A percentile compares a stretch with the other conserved stretches of the same genome.
Evolutionary conservation across 805 yeast species (phyloP).

Genomic region (Candida loeiensis): DNA sequence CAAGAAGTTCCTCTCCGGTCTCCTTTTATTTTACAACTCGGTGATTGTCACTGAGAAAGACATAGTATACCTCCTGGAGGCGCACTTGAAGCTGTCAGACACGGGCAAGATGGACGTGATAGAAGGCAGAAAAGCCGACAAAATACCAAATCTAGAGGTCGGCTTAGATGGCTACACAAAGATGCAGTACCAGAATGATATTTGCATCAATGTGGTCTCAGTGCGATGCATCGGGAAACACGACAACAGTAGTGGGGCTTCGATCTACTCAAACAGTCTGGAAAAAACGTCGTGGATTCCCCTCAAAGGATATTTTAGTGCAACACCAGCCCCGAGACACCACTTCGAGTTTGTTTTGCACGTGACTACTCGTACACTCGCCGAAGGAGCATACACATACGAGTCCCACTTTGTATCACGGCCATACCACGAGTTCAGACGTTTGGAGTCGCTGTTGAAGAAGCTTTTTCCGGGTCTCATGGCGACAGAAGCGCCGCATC

Average conservation of each 20-base stretch:
- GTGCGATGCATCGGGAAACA: slow-evolving; percentile 36
- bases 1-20: slow-evolving; percentile 55
- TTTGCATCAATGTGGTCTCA: slow-evolving; percentile 65
- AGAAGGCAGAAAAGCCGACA: not conserved
- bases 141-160: not conserved
- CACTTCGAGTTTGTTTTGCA: slow-evolving; percentile 50
- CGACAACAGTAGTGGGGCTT: not conserved
- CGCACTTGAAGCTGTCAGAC: slow-evolving; percentile 35
- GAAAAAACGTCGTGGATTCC: slow-evolving; percentile 1
- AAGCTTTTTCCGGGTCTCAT: slow-evolving; percentile 61
- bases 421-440: slow-evolving; percentile 65
- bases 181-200: slow-evolving; percentile 49
- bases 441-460: slow-evolving; percentile 50
- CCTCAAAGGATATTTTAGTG: not conserved
- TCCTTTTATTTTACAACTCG: slow-evolving; percentile 70
- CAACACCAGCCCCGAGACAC: slow-evolving; percentile 14
- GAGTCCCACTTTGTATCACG: slow-evolving; percentile 50
- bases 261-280: not conserved
- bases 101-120: slow-evolving; percentile 35
- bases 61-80: slow-evolving; percentile 37
- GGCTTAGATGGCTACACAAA: slow-evolving; percentile 18
- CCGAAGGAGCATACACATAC: slow-evolving; percentile 7
- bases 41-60: slow-evolving; percentile 65
- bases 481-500: slow-evolving; percentile 48
- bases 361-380: not conserved